phyloP scores from a whole-genome alignment of 768 basidiomycete species.

The Pisolithus microcarpus region DNA sequence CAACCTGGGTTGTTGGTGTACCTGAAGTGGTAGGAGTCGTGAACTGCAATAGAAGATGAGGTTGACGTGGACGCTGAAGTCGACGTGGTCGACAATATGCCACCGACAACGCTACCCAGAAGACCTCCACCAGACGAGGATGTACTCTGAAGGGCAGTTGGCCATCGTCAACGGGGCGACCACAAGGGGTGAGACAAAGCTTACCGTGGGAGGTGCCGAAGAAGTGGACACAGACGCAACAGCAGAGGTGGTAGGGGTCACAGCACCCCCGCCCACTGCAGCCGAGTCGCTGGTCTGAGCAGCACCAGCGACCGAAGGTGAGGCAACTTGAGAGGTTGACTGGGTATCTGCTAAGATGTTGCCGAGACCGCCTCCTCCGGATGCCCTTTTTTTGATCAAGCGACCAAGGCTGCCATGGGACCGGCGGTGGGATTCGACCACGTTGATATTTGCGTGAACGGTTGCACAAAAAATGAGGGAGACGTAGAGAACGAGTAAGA shows the following conservation, averaged over 20 bases:
- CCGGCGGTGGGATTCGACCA: constrained; percentile 35
- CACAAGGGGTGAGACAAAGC: neutral
- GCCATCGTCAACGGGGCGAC: neutral
- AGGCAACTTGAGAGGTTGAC: neutral
- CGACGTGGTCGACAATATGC: constrained; percentile 9
- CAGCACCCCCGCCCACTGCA: no score
- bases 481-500: constrained; percentile 60
- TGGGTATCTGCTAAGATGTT: constrained; percentile 2
- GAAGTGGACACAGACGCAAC: constrained; percentile 5
- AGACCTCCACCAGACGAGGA: constrained; percentile 5
- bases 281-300: constrained; percentile 16
- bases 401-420: constrained; percentile 55
- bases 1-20: constrained; percentile 6
- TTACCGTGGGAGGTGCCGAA: constrained; percentile 14
- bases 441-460: constrained; percentile 40
- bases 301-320: constrained; percentile 6
- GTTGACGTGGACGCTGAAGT: constrained; percentile 11
- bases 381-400: constrained; percentile 60
- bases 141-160: constrained; percentile 9
- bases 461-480: constrained; percentile 46
- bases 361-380: constrained; percentile 10
- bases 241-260: constrained; percentile 10
- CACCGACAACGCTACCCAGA: constrained; percentile 7
- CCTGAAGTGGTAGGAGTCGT: constrained; percentile 14
- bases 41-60: constrained; percentile 10